These are phyloP conservation scores for Metschnikowia henanensis DNA, from an alignment of 805 yeast species.

Conservation along the genomic window DNA sequence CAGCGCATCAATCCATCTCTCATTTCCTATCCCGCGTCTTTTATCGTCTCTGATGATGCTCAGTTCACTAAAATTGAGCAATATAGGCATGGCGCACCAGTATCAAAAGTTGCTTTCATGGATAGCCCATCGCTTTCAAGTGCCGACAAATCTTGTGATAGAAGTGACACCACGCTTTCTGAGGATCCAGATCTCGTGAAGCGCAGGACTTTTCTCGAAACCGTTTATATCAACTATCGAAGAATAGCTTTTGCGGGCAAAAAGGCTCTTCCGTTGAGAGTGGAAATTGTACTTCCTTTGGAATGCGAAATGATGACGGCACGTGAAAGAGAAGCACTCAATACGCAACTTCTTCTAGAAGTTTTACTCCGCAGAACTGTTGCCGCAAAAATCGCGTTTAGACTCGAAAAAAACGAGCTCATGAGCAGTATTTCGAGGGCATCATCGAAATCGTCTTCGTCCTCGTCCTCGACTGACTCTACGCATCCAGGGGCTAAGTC, in stretches of 20 bases:
- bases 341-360: slow-evolving; percentile 35
- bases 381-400: slow-evolving; percentile 40
- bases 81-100: too few species aligned
- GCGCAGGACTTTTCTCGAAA: slow-evolving; percentile 18
- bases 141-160: too few species aligned
- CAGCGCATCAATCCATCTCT: slow-evolving; percentile 15
- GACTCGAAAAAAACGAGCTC: slow-evolving; percentile 20
- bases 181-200: slow-evolving; percentile 9
- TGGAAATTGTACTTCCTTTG: slow-evolving; percentile 31
- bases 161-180: neutral
- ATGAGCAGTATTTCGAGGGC: neutral
- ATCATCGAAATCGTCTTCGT: slow-evolving; percentile 7
- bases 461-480: slow-evolving; percentile 3
- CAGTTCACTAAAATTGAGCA: slow-evolving; percentile 7
- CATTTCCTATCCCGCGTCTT: slow-evolving; percentile 6
- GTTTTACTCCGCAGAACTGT: slow-evolving; percentile 39
- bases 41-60: slow-evolving; percentile 12
- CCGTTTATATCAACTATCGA: slow-evolving; percentile 30
- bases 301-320: slow-evolving; percentile 26
- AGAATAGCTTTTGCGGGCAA: slow-evolving; percentile 25
- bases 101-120: slow-evolving; percentile 1
- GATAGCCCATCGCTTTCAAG: too few species aligned
- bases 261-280: slow-evolving; percentile 24
- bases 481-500: neutral
- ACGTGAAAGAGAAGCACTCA: slow-evolving; percentile 28